Base-by-base conservation (phyloP, 78 protist species). In the Dictyostelium purpureum region DNA sequence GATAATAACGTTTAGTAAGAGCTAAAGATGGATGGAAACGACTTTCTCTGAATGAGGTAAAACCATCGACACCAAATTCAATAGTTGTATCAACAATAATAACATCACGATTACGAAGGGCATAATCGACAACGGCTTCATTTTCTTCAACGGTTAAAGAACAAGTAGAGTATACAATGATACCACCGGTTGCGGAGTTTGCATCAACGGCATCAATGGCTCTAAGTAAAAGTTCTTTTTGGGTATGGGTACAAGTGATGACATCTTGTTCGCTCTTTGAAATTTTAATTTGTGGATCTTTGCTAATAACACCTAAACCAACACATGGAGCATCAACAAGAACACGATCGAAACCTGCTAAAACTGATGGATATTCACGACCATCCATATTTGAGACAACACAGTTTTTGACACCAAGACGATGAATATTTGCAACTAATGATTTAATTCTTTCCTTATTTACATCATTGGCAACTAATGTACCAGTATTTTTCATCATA, bases 251-350 rank as follows among this genome's bases (percentile, higher is more conserved):
- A 57, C 96, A 89, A 47, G 35, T 79, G 69, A 5, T 26, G n/a
- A 99, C 26, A 75, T 99, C 99, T 6, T 43, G n/a, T 28, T 87
- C 98, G 21, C 51, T 61, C 89, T 94, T 81, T n/a, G 75, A 45
- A 43, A 75, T 45, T 52, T 83, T 63, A 37, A 63, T 63, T 49
- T 83, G 88, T 65, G 70, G 87, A 43, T 99, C 99, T 57, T 97
- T 93, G 35, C 98, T 57, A 74, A 99, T 98, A 65, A 99, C 99
- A 40, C 99, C 99, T 0, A 97, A 71, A 47, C 99, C 99, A 6
- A 98, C 80, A 94, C 99, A 99, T 6, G 99, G 99, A 26, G 99
- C 99, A 76, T 99, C 99, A 31, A 99, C 96, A 10, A 99, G 90
- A 21, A 98, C 96, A 40, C 99, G 96, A 52, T 99, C 99, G 80